Percentiles rank a stretch among this genome's conserved stretches.
phyloP scores from a whole-genome alignment of 345 rosid species.

The Erodium maritimum region DNA sequence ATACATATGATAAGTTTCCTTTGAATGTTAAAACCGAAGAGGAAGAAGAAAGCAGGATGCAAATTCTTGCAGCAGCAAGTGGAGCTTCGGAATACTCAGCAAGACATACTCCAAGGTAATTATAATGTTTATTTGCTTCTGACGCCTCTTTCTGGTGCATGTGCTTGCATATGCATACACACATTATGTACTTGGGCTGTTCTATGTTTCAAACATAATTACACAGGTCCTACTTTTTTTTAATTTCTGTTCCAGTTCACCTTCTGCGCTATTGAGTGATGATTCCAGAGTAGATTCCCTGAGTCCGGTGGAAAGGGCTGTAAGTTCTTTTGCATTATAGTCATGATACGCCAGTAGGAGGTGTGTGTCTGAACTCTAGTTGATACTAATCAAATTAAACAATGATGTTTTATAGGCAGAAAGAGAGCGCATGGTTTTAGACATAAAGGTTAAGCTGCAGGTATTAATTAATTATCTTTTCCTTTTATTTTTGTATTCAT shows the following conservation, averaged over 20 bases:
- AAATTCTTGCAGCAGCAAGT: slow-evolving; percentile 79
- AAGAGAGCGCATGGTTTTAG: slow-evolving; percentile 96
- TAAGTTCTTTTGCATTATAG: slow-evolving; percentile 36
- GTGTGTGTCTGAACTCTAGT: slow-evolving; percentile 7
- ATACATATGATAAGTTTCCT: slow-evolving; percentile 94
- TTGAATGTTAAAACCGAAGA: slow-evolving; percentile 74
- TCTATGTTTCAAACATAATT: neutral
- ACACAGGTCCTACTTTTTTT: slow-evolving; percentile 4
- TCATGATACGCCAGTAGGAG: slow-evolving; percentile 11
- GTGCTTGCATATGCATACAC: neutral
- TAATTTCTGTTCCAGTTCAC: slow-evolving; percentile 43
- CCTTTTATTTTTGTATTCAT: neutral
- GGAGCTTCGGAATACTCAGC: slow-evolving; percentile 77
- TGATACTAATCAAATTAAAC: slow-evolving; percentile 4
- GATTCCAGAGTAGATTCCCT: slow-evolving; percentile 44
- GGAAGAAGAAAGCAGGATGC: slow-evolving; percentile 87
- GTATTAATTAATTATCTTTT: slow-evolving; percentile 21
- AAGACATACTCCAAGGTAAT: slow-evolving; percentile 62
- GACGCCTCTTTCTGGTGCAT: neutral
- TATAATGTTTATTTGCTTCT: neutral
- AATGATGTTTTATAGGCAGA: slow-evolving; percentile 50
- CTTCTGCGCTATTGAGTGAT: slow-evolving; percentile 44
- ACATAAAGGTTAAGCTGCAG: slow-evolving; percentile 97
- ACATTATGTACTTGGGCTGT: neutral
- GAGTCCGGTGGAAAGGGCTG: slow-evolving; percentile 94